Base-by-base conservation (phyloP, 2,329 filamentous ascomycete species). In the Botryotinia calthae region DNA sequence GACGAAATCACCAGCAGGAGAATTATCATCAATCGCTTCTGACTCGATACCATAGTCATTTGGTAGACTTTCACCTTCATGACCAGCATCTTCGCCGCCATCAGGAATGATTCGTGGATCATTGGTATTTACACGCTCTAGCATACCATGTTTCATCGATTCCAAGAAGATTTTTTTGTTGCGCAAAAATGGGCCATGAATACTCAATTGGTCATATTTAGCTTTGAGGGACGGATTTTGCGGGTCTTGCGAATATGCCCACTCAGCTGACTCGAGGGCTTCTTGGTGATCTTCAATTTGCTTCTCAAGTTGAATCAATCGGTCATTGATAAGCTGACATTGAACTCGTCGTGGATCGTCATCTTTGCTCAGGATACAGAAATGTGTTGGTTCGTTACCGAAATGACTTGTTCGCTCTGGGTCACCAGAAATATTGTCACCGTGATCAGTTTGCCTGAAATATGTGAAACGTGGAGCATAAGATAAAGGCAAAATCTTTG, bases 391-490 rank as follows among this genome's bases (percentile, higher is more conserved):
- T 81, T 99, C 96, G 69, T 97, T 88, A 18, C 96, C 97, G 81
- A 99, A 99, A 0, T 93, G 91, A 81, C 95, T 98, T 22, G 90
- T 94, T 58, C 94, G 87, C 72, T 93, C 91, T 14, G 92, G 88
- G 78, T 97, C 93, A n/a, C 92, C 91, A 67, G 90, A 89, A 74
- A 94, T 94, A 34, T 90, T 87, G 74, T 93, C 91, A 25, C 90
- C 90, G 80, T 98, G 96, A 78, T 99, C 96, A 1, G 96, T 99
- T 82, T 99, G 94, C 46, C 96, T 90, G 85, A 98, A 97, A 82
- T 99, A 99, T 0, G 96, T 98, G 79, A 99, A 93, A 1, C 96
- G 89, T n/a, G 96, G 97, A 31, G 95, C 93, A 79, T 91, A 98
- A 0, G 93, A 95, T 14, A 99, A 87, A 0, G 97, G 97, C 71